Evolutionary conservation across 352 stramenopile genomes (phyloP).

Genomic region (Pythium guiyangense): DNA sequence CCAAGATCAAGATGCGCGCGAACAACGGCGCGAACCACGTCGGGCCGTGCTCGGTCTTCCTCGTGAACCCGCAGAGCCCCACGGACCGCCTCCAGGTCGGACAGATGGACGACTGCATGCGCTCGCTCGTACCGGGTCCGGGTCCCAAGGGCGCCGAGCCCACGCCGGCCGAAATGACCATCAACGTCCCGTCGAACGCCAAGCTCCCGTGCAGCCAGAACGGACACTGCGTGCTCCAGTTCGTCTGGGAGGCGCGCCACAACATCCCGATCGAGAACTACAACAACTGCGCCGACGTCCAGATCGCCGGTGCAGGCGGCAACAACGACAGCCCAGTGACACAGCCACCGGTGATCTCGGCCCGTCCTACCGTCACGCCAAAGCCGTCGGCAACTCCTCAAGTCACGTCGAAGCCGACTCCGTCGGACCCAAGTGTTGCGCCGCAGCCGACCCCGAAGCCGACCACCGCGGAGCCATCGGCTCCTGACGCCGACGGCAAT

Average conservation of each 20-base stretch:
- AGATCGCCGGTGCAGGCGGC: constrained; percentile 10
- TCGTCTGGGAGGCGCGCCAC: no score
- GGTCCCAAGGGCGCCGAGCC: constrained; percentile 24
- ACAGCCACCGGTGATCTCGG: no score
- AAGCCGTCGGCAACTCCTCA: no score
- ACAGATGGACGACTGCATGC: constrained; percentile 35
- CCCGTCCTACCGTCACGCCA: no score
- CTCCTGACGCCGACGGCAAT: no score
- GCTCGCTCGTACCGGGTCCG: constrained; percentile 24
- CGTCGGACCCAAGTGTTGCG: no score
- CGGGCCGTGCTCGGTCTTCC: constrained; percentile 28
- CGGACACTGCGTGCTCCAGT: no score
- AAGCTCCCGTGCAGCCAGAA: constrained; percentile 29
- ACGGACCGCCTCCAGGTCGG: constrained; percentile 29
- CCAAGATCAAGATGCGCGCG: constrained; percentile 34
- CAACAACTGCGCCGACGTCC: constrained; percentile 43
- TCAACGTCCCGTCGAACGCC: constrained; percentile 21
- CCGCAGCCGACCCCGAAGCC: no score
- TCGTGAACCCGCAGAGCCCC: constrained; percentile 25
- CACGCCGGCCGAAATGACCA: constrained; percentile 28
- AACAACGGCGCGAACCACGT: constrained; percentile 41
- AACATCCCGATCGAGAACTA: no score
- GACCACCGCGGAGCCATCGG: no score
- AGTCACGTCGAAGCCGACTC: constrained; percentile 7
- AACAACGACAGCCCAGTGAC: background rate